Base-by-base conservation (phyloP, 495 filamentous ascomycete genomes). In the Mycothermus thermophilus region DNA sequence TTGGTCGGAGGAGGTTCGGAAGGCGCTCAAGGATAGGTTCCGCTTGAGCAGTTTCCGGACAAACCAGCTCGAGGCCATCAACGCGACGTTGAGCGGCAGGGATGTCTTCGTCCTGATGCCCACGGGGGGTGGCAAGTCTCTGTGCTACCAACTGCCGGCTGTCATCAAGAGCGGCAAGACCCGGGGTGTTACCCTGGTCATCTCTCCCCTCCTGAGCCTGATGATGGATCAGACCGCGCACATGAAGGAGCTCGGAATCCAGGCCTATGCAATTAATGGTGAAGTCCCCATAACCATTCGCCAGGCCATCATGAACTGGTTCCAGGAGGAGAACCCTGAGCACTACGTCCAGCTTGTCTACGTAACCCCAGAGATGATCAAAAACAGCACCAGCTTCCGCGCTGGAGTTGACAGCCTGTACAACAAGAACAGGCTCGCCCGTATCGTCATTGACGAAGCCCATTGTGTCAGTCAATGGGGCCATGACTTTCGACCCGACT, bases 391-490 rank as follows among this genome's bases (percentile, higher is more conserved):
- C 29, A 44, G 48, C 3, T 72, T 95, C 51, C 54, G 74, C 25
- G 63, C 60, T 35, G 65, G 62, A 6, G 58, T 99, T 16, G 51
- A 68, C 24, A 55, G 59, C 6, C 69, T 99, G 13, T 67, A 90
- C 41, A 42, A 42, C 12, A 72, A 72, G 18, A 56, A 64, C 5
- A 79, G 72, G 39, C 71, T 99, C 9, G 90, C 90, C 8, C 74
- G 90, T 23, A 74, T 99, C 32, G 92, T 96, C 21, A 90, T 99
- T 30, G 90, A 99, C 42, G 90, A 99, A 56, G 90, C 90, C 11
- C 90, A 99, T 52, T 99, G 90, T 54, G 88, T 99, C 15, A 95
- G 88, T 55, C 84, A 96, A 56, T 99, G 90, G 90, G 90, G 90
- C 9, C 90, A 99, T 47, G 90, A 99, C 54, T 99, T 99, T 52